Percentiles rank a stretch among this genome's conserved stretches.
phyloP scores from a whole-genome alignment of 352 stramenopile genomes.

The Globisporangium ultimum region DNA sequence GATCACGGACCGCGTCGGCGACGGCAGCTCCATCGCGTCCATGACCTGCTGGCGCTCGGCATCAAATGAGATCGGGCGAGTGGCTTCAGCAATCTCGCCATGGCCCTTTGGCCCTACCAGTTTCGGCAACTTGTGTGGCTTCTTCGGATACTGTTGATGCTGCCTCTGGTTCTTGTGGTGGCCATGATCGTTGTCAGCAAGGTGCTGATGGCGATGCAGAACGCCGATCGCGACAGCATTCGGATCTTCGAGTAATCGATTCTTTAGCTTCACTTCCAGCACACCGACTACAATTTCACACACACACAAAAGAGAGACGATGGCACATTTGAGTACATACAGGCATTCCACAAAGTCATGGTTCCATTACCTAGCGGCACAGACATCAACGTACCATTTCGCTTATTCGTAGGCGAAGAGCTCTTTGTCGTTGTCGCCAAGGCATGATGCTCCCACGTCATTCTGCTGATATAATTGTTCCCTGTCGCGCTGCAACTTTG shows the following conservation, averaged over 20 bases:
- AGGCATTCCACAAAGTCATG: too few relatives aligned
- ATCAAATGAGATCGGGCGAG: constrained; percentile 37
- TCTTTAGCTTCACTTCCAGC: constrained; percentile 69
- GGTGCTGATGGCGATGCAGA: constrained; percentile 14
- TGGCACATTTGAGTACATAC: background rate
- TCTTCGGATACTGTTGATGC: constrained; percentile 23
- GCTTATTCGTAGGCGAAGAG: constrained; percentile 35
- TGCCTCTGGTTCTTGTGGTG: background rate
- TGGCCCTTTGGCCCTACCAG: constrained; percentile 20
- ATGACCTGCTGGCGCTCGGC: constrained; percentile 46
- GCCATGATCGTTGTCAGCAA: background rate
- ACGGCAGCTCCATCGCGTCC: constrained; percentile 47
- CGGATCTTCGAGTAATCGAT: constrained; percentile 47
- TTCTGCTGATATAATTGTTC: background rate
- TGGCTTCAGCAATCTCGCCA: constrained; percentile 7
- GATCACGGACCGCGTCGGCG: constrained; percentile 54
- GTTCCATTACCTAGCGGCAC: too few relatives aligned
- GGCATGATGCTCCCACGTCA: constrained; percentile 29
- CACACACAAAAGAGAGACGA: background rate
- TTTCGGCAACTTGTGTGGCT: constrained; percentile 43
- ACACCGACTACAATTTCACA: constrained; percentile 30
- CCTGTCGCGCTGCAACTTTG: background rate
- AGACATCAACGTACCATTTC: constrained; percentile 35
- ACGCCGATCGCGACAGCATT: constrained; percentile 46
- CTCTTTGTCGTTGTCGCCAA: background rate